Base-by-base conservation (phyloP, 1,284 basidiomycete species). In the Hemileia vastatrix region DNA sequence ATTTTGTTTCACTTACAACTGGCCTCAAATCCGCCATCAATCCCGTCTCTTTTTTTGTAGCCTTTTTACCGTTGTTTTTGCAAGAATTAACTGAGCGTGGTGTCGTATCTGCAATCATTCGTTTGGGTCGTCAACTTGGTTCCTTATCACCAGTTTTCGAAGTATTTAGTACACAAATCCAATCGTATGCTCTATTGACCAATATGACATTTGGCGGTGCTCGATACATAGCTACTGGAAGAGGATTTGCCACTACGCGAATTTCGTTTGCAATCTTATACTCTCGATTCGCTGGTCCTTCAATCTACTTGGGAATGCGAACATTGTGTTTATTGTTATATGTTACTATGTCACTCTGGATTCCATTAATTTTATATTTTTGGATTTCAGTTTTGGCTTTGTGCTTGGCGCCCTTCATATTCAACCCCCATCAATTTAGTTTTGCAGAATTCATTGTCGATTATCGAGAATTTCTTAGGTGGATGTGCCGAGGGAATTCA, bases 401-500 rank as follows among this genome's bases (percentile, higher is more conserved):
- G 15, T 93, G 90, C 73, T 78, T 94, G 66, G 86, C 92, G 50
- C 92, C 92, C 23, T 95, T 96, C 85, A 75, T 94, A 69, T 95
- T 95, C 83, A 96, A 95, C 76, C 92, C 92, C 11, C 92, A 95
- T 77, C 92, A 96, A 77, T 96, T 96, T 79, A 88, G 89, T 24
- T 86, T 89, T 76, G 83, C 89, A 57, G 92, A 96, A 77, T 96
- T 94, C 77, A 84, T 95, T 76, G 89, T 95, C 72, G 92, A 96
- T 77, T 96, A 96, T 77, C 83, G 91, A 72, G 92, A 96, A 79
- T 95, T 92, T 80, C 79, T 96, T 68, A 83, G 92, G 68, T 96
- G 92, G 92, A 95, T 96, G 90, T 92, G 86, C 56, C 84, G 92
- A 67, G 92, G 92, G 64, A 96, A 96, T 78, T 94, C 91, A 55